Evolutionary conservation across 768 basidiomycete genomes (phyloP).

Genomic region (Auricularia heimuer): DNA sequence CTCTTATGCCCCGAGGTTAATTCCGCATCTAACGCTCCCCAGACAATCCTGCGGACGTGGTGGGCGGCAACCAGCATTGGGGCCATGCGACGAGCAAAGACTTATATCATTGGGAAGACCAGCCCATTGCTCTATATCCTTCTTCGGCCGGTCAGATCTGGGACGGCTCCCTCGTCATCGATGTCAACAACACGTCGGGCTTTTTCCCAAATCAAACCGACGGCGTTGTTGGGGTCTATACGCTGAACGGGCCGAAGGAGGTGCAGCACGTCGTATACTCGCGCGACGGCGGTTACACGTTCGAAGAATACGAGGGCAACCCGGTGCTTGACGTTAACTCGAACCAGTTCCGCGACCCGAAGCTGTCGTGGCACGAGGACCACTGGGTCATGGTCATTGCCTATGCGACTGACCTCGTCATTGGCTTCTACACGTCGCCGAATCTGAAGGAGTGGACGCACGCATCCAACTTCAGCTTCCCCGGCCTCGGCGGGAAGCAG

Average conservation of each 20-base stretch:
- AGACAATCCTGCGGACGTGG: slow-evolving; percentile 13
- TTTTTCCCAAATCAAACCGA: slow-evolving; percentile 14
- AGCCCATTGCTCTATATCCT: slow-evolving; percentile 21
- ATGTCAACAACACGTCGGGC: slow-evolving; percentile 21
- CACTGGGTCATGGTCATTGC: slow-evolving; percentile 21
- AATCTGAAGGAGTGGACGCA: slow-evolving; percentile 17
- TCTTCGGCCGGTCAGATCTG: slow-evolving; percentile 14
- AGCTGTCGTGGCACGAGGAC: slow-evolving; percentile 13
- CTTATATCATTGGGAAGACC: slow-evolving; percentile 19
- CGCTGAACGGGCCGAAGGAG: slow-evolving; percentile 17
- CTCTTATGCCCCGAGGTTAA: too few relatives aligned
- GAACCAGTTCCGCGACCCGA: slow-evolving; percentile 21
- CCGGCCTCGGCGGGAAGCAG: slow-evolving; percentile 9
- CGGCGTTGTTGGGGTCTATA: slow-evolving; percentile 21
- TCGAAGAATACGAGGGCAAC: slow-evolving; percentile 15
- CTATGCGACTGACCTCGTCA: slow-evolving; percentile 3
- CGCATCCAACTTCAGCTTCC: slow-evolving; percentile 12
- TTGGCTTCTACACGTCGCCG: slow-evolving; percentile 16
- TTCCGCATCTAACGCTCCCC: too few relatives aligned
- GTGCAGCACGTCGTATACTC: slow-evolving; percentile 17
- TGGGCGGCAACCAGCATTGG: slow-evolving; percentile 22
- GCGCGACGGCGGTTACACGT: slow-evolving; percentile 17
- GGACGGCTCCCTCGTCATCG: slow-evolving; percentile 18
- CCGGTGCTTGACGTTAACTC: slow-evolving; percentile 17
- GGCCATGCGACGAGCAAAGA: slow-evolving; percentile 21